Base-by-base conservation (phyloP, 352 stramenopile genomes). In the Stramenopiles sp. region DNA sequence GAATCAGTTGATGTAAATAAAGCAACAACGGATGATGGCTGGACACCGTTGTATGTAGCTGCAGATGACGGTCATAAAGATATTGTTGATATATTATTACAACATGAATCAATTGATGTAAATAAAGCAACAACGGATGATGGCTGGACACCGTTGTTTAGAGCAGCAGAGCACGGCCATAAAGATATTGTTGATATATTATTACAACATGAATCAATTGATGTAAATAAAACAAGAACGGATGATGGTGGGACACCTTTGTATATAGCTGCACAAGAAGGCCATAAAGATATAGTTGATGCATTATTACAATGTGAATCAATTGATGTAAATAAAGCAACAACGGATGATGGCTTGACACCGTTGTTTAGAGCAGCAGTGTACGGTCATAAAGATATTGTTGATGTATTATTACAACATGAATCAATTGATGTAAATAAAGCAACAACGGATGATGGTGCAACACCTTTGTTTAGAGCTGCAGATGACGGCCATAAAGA, bases 301-400 rank as follows among this genome's bases (percentile, higher is more conserved):
- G 20, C 27, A 27, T 69, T 69, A 27, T 69, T 69, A 27, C 20
- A 20, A 20, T 27, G 53, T 27, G 53, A 69, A 23, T 20, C 20
- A 69, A 69, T 69, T 27, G 53, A 69, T 69, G 53, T 69, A 20
- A 69, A 69, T 69, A n/a, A n/a, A n/a, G 53, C 53, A 69, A 69
- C 20, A 69, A 27, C 20, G 20, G 27, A 69, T 27, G 53, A 69
- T 27, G 53, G 27, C 27, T 27, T 23, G 53, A 69, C 53, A 27
- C 53, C 53, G 27, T 69, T 69, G 53, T 27, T 23, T 69, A 23
- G 20, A 27, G 53, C 53, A 27, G 20, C 53, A 69, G 53, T 23
- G 27, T 23, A 69, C 20, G 53, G 53, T 20, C 53, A 69, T 27
- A 23, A 27, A 20, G 53, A 69, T 69, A 27, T 69, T 27, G 53